Evolutionary conservation across 371 early-diverging fungal species (phyloP).

Genomic region (Dinochytrium kinnereticum): DNA sequence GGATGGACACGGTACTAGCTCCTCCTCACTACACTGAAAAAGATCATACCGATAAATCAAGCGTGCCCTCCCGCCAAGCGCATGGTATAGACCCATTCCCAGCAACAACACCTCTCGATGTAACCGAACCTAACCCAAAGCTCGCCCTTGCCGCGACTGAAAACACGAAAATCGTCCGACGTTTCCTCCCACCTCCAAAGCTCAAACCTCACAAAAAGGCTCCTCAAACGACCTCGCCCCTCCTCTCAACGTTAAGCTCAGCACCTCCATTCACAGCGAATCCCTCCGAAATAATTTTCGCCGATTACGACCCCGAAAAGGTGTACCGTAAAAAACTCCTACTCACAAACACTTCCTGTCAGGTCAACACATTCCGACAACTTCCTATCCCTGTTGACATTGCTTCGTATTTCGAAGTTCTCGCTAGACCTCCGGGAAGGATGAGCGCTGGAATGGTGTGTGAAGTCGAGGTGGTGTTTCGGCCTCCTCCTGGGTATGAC

Average conservation of each 20-base stretch:
- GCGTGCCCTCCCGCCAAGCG: background rate
- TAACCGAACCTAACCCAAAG: background rate
- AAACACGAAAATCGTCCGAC: background rate
- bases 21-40: background rate
- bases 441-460: slow-evolving; percentile 43
- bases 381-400: slow-evolving; percentile 39
- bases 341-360: slow-evolving; percentile 42
- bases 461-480: slow-evolving; percentile 33
- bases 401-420: slow-evolving; percentile 38
- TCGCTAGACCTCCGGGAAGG: slow-evolving; percentile 33
- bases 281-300: slow-evolving; percentile 34
- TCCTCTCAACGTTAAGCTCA: background rate
- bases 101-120: background rate
- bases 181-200: slow-evolving; percentile 15
- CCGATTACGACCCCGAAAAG: slow-evolving; percentile 42
- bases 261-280: slow-evolving; percentile 31
- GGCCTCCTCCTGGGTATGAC: slow-evolving; percentile 41
- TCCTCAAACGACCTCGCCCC: slow-evolving; percentile 1
- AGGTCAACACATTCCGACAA: slow-evolving; percentile 41
- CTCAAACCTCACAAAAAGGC: slow-evolving; percentile 9
- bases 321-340: slow-evolving; percentile 22
- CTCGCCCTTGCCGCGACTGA: too few relatives aligned
- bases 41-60: too few relatives aligned
- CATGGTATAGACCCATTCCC: slow-evolving; percentile 1
- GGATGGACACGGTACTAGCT: background rate